Percentiles rank a stretch among this genome's conserved stretches.
These are phyloP conservation scores for Arthrinium puccinioides DNA, from an alignment of 2,329 filamentous ascomycete genomes.

Conservation along the genomic window DNA sequence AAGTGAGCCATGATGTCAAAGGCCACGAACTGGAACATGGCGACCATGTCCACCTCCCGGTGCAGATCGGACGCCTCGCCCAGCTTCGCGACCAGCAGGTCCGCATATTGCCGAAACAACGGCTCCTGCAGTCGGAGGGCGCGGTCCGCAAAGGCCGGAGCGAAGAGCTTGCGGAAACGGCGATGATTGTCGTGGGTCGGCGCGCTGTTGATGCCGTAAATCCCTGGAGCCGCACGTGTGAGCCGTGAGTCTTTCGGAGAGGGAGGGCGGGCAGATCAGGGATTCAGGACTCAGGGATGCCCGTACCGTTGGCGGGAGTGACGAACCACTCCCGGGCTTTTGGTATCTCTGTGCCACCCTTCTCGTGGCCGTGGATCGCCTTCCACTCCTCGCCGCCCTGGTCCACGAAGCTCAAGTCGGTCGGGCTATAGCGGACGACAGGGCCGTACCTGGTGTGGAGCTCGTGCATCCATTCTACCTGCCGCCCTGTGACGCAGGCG, in stretches of 20 bases:
- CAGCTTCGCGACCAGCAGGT: slow-evolving; percentile 27
- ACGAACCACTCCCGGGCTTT: slow-evolving; percentile 9
- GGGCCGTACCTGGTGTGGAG: slow-evolving; percentile 14
- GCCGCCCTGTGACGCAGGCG: slow-evolving; percentile 8
- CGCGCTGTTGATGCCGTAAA: background rate
- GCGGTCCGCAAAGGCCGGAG: slow-evolving; percentile 14
- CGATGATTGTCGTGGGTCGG: slow-evolving; percentile 6
- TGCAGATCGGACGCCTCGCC: slow-evolving; percentile 13
- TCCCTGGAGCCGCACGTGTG: background rate
- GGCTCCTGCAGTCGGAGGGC: slow-evolving; percentile 1
- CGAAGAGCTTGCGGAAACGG: slow-evolving; percentile 11
- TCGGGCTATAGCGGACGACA: slow-evolving; percentile 12
- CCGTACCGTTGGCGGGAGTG: slow-evolving; percentile 6
- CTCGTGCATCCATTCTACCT: slow-evolving; percentile 15
- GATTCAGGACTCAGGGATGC: background rate
- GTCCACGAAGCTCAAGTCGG: slow-evolving; percentile 12
- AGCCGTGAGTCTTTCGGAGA: slow-evolving; percentile 7
- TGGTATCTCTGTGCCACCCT: background rate
- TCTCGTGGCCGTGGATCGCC: slow-evolving; percentile 11
- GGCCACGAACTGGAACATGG: slow-evolving; percentile 11
- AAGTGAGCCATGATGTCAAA: slow-evolving; percentile 15
- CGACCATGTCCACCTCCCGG: slow-evolving; percentile 10
- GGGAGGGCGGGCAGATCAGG: slow-evolving; percentile 9
- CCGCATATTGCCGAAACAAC: slow-evolving; percentile 2
- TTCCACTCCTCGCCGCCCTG: slow-evolving; percentile 9